Evolutionary conservation across 1,139 yeast genomes (phyloP), one percentile per base, ranked within the genome.

Genomic region (Martiniozyma asiatica): DNA sequence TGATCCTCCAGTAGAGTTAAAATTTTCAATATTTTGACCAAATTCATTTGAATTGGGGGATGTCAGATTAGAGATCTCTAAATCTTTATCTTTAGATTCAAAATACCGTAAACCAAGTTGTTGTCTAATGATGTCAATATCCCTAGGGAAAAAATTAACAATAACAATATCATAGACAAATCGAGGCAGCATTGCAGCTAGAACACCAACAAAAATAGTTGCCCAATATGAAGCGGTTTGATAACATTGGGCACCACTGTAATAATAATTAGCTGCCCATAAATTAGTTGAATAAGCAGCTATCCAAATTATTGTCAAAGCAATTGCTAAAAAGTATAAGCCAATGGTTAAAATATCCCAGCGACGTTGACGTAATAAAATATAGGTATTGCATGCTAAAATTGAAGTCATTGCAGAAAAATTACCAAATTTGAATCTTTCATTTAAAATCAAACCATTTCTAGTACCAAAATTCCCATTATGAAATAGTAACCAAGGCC

Each of bases 291-390:
- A 62, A 77, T 78, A 72, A 8, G 63, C 69, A 27, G 76, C 75
- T 8, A 73, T 59, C 79, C 79, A 72, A 53, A 69, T 68, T 43
- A 58, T 68, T n/a, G 71, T 65, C 32, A 71, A 44, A 34, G 70
- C 51, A 25, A 65, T 58, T 3, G 77, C 70, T 26, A 72, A 48
- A 3, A 63, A 57, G 40, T 62, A 57, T 35, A 70, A 63, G 33
- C 68, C 48, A 28, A 63, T 42, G 22, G 74, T 56, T 28, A 72
- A 52, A 72, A 73, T 67, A 49, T 72, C 79, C 79, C 79, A 72
- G 45, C 77, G 55, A 38, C 58, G 59, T 46, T 72, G 78, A 37
- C 63, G 70, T 35, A 71, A 52, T 40, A 72, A 48, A 18, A 72
- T 65, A 46, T 68, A 70, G 11, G 68, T 31, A 47, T 72, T 62